Evolutionary conservation across 768 basidiomycete species (phyloP).

Genomic region (Melanogaster broomeanus): DNA sequence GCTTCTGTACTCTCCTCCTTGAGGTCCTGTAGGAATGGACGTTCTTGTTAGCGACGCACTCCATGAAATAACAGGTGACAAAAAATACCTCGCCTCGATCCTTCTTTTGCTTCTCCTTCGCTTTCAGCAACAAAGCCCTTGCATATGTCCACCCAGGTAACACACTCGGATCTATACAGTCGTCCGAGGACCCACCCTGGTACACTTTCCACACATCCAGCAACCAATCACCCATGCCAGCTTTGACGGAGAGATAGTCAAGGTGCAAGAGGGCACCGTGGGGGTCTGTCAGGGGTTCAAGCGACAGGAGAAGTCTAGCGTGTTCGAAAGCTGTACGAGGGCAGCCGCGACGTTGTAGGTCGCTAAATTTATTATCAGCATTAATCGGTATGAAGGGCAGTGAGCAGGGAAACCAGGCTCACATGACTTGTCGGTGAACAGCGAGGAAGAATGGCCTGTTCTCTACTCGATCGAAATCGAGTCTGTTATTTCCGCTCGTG

Average conservation of each 20-base stretch:
- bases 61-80: neutral
- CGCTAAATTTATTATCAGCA: slow-evolving; percentile 43
- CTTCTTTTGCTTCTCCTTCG: slow-evolving; percentile 46
- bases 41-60: slow-evolving; percentile 2
- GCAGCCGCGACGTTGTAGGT: slow-evolving; percentile 87
- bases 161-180: slow-evolving; percentile 50
- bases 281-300: slow-evolving; percentile 88
- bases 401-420: slow-evolving; percentile 25
- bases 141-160: slow-evolving; percentile 82
- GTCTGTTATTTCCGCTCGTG: slow-evolving; percentile 74
- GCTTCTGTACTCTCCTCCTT: slow-evolving; percentile 59
- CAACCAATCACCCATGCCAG: slow-evolving; percentile 80
- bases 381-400: neutral
- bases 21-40: slow-evolving; percentile 43
- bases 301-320: slow-evolving; percentile 76
- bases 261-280: slow-evolving; percentile 84
- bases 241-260: slow-evolving; percentile 83
- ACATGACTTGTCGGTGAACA: slow-evolving; percentile 82
- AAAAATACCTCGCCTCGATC: slow-evolving; percentile 40
- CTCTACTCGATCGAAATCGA: slow-evolving; percentile 90
- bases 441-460: slow-evolving; percentile 93
- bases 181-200: slow-evolving; percentile 15
- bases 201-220: slow-evolving; percentile 54
- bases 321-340: slow-evolving; percentile 91
- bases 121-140: slow-evolving; percentile 65